Evolutionary conservation across 257 asterid species (phyloP), one percentile per base, ranked within the genome.

Genomic region (Solanum appendiculatum): DNA sequence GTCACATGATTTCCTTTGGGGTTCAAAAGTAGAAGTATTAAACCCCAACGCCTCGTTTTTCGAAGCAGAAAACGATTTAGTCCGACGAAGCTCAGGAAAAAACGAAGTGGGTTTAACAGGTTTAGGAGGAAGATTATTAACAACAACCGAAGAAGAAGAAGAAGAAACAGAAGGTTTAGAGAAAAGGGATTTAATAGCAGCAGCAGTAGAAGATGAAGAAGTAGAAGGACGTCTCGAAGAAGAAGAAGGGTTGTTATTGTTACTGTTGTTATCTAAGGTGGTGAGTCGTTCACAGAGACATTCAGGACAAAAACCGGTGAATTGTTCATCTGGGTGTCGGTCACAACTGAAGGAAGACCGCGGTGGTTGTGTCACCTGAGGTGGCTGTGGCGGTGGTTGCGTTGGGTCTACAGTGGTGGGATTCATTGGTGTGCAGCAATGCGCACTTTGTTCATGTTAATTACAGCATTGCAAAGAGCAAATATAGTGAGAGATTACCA

Each of bases 241-340:
- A 21, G 98, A 64, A n/a, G 88, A 29, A 27, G 40, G 40, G 20
- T 86, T 78, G 7, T 70, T 89, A 77, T 90, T 91, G 77, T 91
- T 77, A 84, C 92, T 83, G 34, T 95, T 92, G 58, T 89, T 86
- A 77, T 94, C 98, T 48, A 94, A 89, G 2, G 91, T 91, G 89
- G 93, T 91, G 90, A 94, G 98, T 84, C 98, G 94, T 37, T 94
- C 95, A 89, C 93, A 92, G 87, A 94, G 96, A 77, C 98, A 94
- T 39, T 94, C 92, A 14, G 94, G 95, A 69, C 98, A 94, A 88
- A 94, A 94, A 3, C 95, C 96, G 20, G 91, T 88, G 92, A 93
- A 94, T 74, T 92, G 91, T 90, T 94, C 96, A 60, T 75, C 77
- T 0, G 98, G 96, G 89, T 93, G 96, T 70, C 92, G 94, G 92